Evolutionary conservation across 2,329 filamentous ascomycete genomes (phyloP).

Genomic region (Colletotrichum lindemuthianum): DNA sequence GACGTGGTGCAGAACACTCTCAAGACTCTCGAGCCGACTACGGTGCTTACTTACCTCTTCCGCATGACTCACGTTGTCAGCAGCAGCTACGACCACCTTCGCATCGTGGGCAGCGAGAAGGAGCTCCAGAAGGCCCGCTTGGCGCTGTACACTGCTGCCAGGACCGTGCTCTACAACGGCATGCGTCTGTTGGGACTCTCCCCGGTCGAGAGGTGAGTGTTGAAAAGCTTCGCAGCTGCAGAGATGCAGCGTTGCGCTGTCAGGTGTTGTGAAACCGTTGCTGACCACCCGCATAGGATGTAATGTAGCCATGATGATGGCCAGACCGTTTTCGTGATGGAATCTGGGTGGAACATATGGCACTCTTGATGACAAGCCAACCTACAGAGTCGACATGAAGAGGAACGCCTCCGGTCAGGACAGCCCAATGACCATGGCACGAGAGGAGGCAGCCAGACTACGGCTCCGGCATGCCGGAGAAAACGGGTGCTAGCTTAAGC

Average conservation of each 20-base stretch:
- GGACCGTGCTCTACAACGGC: constrained; percentile 81
- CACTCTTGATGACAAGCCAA: not conserved
- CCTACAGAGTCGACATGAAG: not conserved
- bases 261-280: constrained; percentile 18
- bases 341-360: constrained; percentile 4
- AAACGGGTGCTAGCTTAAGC: constrained; percentile 21
- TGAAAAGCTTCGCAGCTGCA: not conserved
- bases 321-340: not conserved
- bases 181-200: constrained; percentile 83
- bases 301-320: constrained; percentile 10
- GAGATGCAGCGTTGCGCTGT: not conserved
- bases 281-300: constrained; percentile 31
- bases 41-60: constrained; percentile 73
- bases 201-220: constrained; percentile 68
- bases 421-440: constrained; percentile 1
- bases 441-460: not conserved
- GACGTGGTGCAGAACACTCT: constrained; percentile 86
- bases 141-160: constrained; percentile 80
- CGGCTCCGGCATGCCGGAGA: constrained; percentile 7
- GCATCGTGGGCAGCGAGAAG: constrained; percentile 81
- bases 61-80: constrained; percentile 86
- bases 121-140: constrained; percentile 77
- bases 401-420: constrained; percentile 1
- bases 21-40: constrained; percentile 81
- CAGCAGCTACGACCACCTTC: constrained; percentile 83